These are phyloP conservation scores for Candida dubliniensis DNA, from an alignment of 1,139 yeast genomes.

Conservation along the genomic window DNA sequence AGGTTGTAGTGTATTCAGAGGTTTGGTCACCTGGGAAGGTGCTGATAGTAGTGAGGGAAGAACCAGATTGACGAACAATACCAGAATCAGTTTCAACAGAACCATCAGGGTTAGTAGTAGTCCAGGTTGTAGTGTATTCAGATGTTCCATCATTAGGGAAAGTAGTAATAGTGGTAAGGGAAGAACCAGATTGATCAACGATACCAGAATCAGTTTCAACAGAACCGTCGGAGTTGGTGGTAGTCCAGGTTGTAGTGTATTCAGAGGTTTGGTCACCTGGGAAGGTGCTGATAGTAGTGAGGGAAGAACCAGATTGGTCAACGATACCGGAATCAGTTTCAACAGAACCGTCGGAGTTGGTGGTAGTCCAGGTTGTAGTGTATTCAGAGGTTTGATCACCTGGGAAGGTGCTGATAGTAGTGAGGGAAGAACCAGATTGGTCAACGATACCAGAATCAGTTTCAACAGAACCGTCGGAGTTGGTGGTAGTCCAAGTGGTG, in stretches of 20 bases:
- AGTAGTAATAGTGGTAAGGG: constrained; percentile 10
- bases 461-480: constrained; percentile 15
- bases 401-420: constrained; percentile 5
- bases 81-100: constrained; percentile 16
- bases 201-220: constrained; percentile 17
- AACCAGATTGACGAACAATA: constrained; percentile 11
- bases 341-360: constrained; percentile 10
- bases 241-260: constrained; percentile 20
- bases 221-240: constrained; percentile 20
- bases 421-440: constrained; percentile 3
- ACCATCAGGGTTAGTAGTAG: constrained; percentile 20
- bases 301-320: constrained; percentile 4
- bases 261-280: constrained; percentile 10
- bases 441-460: constrained; percentile 13
- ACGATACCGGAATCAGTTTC: constrained; percentile 8
- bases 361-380: constrained; percentile 11
- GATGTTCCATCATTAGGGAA: constrained; percentile 4
- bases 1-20: constrained; percentile 21
- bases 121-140: constrained; percentile 19
- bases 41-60: constrained; percentile 3
- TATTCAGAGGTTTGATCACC: constrained; percentile 1
- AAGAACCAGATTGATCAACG: constrained; percentile 8
- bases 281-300: constrained; percentile 6
- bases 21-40: constrained; percentile 3
- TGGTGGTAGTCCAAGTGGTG: constrained; percentile 20